These are phyloP conservation scores for Arthromyces matolae DNA, from an alignment of 768 basidiomycete species.

Conservation along the genomic window DNA sequence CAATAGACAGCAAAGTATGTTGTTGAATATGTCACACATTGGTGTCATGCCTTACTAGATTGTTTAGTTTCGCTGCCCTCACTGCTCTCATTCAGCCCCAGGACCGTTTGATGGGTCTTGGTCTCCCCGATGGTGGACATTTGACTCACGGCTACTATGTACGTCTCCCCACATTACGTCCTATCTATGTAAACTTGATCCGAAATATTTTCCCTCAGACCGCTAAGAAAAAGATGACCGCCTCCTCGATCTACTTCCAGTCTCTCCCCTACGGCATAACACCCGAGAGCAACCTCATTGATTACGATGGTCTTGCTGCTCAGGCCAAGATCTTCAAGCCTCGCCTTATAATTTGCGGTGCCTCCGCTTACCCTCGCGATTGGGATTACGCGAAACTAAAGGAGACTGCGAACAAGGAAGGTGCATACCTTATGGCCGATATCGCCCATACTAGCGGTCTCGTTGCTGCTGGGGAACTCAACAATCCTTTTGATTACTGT, in stretches of 20 bases:
- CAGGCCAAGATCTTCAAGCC: constrained; percentile 97
- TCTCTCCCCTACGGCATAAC: constrained; percentile 90
- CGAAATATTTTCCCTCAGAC: constrained; percentile 47
- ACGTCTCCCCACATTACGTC: constrained; percentile 21
- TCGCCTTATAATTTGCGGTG: constrained; percentile 92
- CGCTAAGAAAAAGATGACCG: constrained; percentile 99
- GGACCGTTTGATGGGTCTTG: constrained; percentile 98
- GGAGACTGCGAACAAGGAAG: constrained; percentile 79
- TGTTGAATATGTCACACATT: constrained; percentile 21
- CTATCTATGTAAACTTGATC: constrained; percentile 9
- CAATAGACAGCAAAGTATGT: constrained; percentile 85
- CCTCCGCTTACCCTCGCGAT: constrained; percentile 96
- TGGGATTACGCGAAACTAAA: constrained; percentile 91
- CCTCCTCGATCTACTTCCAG: constrained; percentile 99
- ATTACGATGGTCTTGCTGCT: constrained; percentile 74
- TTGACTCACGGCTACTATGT: constrained; percentile 97
- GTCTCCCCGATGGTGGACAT: constrained; percentile 95
- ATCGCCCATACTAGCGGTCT: constrained; percentile 98
- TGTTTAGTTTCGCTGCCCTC: constrained; percentile 84
- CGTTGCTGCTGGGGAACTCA: constrained; percentile 86
- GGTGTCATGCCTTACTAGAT: background rate
- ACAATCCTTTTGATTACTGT: constrained; percentile 91
- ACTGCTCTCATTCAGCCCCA: constrained; percentile 96
- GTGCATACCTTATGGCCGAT: constrained; percentile 92
- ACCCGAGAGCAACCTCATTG: constrained; percentile 81